phyloP scores from a whole-genome alignment of 208 protist species.

The Zelonia costaricensis region DNA sequence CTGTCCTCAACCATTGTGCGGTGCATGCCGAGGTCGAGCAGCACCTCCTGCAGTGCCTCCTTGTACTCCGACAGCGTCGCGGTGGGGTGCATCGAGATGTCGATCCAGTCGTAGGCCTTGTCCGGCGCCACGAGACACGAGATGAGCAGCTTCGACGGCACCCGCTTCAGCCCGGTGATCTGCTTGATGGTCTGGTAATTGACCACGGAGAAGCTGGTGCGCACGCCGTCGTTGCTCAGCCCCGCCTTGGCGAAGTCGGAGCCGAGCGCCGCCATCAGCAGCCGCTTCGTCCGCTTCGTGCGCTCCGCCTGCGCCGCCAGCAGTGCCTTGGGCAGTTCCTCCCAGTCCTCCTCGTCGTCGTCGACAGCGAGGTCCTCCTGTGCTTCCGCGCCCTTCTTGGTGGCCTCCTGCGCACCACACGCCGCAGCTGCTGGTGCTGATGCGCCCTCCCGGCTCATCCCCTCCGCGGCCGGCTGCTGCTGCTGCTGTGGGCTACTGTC shows the following conservation, averaged over 20 bases:
- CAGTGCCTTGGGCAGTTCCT: slow-evolving; percentile 4
- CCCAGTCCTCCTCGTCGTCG: slow-evolving; percentile 4
- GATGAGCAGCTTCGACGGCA: slow-evolving; percentile 65
- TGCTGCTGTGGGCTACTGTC: too few relatives aligned
- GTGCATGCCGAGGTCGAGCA: slow-evolving; percentile 55
- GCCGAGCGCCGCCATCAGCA: slow-evolving; percentile 52
- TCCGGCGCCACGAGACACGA: slow-evolving; percentile 44
- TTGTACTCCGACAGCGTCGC: slow-evolving; percentile 64
- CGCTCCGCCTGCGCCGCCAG: slow-evolving; percentile 18
- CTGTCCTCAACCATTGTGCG: slow-evolving; percentile 57
- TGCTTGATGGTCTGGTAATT: slow-evolving; percentile 61
- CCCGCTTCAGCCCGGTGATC: slow-evolving; percentile 48
- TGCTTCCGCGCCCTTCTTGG: neutral
- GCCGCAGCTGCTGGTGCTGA: too few relatives aligned
- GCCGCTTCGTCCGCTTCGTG: slow-evolving; percentile 46
- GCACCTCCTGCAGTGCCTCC: slow-evolving; percentile 46
- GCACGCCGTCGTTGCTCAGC: slow-evolving; percentile 47
- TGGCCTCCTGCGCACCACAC: too few relatives aligned
- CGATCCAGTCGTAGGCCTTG: slow-evolving; percentile 48
- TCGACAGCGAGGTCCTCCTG: neutral
- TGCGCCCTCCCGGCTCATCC: too few relatives aligned
- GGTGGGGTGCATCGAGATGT: slow-evolving; percentile 71
- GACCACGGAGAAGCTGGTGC: slow-evolving; percentile 63
- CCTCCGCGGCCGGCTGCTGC: too few relatives aligned
- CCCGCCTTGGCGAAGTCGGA: slow-evolving; percentile 51